A percentile compares a stretch with the other conserved stretches of the same genome.
phyloP scores from a whole-genome alignment of 495 filamentous ascomycete genomes.

The Aspergillus biplanus region DNA sequence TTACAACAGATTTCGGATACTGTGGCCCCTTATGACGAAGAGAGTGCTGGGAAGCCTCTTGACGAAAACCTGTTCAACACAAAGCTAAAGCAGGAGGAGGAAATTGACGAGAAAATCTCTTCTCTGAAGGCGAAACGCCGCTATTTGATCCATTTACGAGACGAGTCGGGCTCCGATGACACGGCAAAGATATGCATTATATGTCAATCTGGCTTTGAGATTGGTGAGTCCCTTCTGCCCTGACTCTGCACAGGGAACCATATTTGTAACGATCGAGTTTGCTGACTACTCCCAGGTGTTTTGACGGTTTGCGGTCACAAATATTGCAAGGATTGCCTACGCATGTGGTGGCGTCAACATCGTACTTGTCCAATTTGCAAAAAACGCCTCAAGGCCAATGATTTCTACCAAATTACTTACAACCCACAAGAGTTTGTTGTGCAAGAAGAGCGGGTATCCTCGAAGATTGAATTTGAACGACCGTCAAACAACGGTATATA shows the following conservation, averaged over 20 bases:
- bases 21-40: slow-evolving; percentile 71
- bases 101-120: slow-evolving; percentile 56
- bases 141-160: slow-evolving; percentile 67
- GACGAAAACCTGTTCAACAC: slow-evolving; percentile 38
- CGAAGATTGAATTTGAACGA: slow-evolving; percentile 32
- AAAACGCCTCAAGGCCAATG: slow-evolving; percentile 55
- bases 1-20: slow-evolving; percentile 87
- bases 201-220: slow-evolving; percentile 71
- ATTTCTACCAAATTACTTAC: slow-evolving; percentile 82
- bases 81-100: slow-evolving; percentile 50
- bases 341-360: slow-evolving; percentile 69
- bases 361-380: slow-evolving; percentile 81
- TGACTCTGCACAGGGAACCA: not conserved
- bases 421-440: slow-evolving; percentile 73
- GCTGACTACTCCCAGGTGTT: slow-evolving; percentile 45
- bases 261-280: not conserved
- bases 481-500: slow-evolving; percentile 65
- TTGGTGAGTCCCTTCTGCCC: slow-evolving; percentile 53
- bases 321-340: slow-evolving; percentile 86
- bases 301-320: slow-evolving; percentile 90
- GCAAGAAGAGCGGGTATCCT: slow-evolving; percentile 61
- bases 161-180: slow-evolving; percentile 61
- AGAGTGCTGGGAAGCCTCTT: slow-evolving; percentile 51
- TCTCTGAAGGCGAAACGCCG: slow-evolving; percentile 67
- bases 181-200: slow-evolving; percentile 73